Evolutionary conservation across 352 stramenopile genomes (phyloP), one percentile per base, ranked within the genome.

Genomic region (Blastocystis sp.): DNA sequence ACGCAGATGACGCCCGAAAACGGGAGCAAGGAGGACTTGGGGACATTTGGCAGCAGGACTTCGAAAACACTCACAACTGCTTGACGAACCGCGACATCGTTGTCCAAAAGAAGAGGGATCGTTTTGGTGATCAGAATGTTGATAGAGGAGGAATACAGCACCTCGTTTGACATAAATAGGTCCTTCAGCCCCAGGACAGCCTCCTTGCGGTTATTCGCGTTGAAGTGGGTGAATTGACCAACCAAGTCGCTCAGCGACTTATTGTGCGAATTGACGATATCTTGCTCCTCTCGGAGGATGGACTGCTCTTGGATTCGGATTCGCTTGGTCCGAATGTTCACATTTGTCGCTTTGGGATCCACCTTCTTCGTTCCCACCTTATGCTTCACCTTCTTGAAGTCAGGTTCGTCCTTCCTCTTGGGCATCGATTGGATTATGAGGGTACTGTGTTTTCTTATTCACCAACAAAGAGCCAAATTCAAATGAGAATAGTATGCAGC

Each of bases 201-300:
- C 32, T 81, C 69, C 42, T 64, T 81, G 18, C 69, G 2, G 1
- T 48, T 51, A 42, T 38, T 61, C 24, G 69, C 27, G 29, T 57
- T 81, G 69, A 49, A 81, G 36, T 81, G 69, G 1, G 69, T 65
- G 69, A 81, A 81, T 44, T 81, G 69, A 18, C 69, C 27, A 24
- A 81, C 69, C 69, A 81, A 81, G 32, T 81, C 69, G n/a, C 14
- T 57, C n/a, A 81, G 48, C n/a, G 69, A 81, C 27, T 81, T 81
- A n/a, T 81, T 81, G 16, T 29, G 42, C 21, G 53, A 81, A 42
- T 81, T 81, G 6, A 81, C 69, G 7, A 81, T 29, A 38, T 81
- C 69, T 14, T 57, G 29, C 42, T 63, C 69, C 40, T 81, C 48
- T 44, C 51, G 46, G 21, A 81, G 53, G n/a, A 81, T 81, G 3